Evolutionary conservation across 805 yeast genomes (phyloP), one percentile per base, ranked within the genome.

Genomic region (Wickerhamiella domercqiae): DNA sequence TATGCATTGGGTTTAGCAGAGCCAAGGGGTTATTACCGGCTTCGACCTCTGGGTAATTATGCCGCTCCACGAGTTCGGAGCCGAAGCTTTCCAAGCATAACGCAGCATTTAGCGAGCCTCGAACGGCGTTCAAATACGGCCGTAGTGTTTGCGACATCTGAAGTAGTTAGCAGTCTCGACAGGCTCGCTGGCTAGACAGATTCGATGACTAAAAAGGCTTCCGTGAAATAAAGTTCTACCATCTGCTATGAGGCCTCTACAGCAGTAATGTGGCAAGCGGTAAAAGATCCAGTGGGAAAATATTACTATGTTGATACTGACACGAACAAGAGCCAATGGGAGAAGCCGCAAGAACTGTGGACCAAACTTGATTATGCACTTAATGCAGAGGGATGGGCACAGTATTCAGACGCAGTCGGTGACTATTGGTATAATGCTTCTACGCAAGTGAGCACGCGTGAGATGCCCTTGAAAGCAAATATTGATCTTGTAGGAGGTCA

Each of bases 21-120:
- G 86, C 77, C 57, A 84, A 94, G 11, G 78, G 77, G 42, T 90
- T 74, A 53, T 80, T 78, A 49, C 66, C 67, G 26, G 80, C 86
- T 59, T 90, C 98, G 36, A 90, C 78, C 58, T 90, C 98, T 3
- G 98, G 98, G 47, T 87, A 72, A 62, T 87, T 90, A 66, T 90
- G 98, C 60, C 98, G 79, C 63, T 90, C 98, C 16, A 80, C 95
- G 40, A 80, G 70, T 60, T 87, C 95, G 6, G 97, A 90, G 22
- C 96, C 78, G 56, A 90, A 90, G 62, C 86, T 86, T 55, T 83
- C 87, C 46, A 90, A 66, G 51, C 94, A 82, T 30, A 90, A 67
- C 5, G 97, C 94, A 7, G 95, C 96, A 20, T 93, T 82, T 48
- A 90, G 69, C 21, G 97, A 83, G 39, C 78, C 72, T 58, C 97